phyloP scores from a whole-genome alignment of 2,329 filamentous ascomycete species.

The Penicillium sp. region DNA sequence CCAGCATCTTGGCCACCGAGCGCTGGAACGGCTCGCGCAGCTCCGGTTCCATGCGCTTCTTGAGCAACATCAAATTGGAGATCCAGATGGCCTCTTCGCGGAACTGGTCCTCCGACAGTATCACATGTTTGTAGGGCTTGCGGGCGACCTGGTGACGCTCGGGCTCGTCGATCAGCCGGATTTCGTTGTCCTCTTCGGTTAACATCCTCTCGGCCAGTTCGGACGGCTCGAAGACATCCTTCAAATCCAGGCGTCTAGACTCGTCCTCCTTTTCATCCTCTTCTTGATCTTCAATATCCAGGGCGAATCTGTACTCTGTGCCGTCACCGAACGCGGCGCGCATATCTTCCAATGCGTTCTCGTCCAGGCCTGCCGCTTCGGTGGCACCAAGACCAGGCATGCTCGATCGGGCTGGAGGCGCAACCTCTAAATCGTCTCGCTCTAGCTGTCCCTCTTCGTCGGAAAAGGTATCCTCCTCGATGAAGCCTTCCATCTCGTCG shows the following conservation, averaged over 20 bases:
- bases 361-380: conserved; percentile 80
- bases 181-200: conserved; percentile 90
- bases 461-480: conserved; percentile 89
- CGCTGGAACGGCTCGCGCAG: conserved; percentile 78
- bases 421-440: conserved; percentile 82
- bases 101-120: conserved; percentile 77
- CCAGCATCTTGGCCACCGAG: conserved; percentile 83
- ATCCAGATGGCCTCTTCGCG: conserved; percentile 92
- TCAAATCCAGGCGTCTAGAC: conserved; percentile 82
- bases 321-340: conserved; percentile 93
- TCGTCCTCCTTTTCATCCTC: conserved; percentile 71
- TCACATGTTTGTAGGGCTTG: conserved; percentile 77
- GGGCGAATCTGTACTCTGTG: conserved; percentile 90
- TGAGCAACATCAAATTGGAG: conserved; percentile 79
- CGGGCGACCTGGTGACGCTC: conserved; percentile 92
- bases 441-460: conserved; percentile 74
- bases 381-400: conserved; percentile 63
- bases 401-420: conserved; percentile 68
- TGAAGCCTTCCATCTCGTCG: conserved; percentile 91
- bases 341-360: conserved; percentile 92
- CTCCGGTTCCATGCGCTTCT: conserved; percentile 69
- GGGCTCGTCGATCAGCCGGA: conserved; percentile 82
- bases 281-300: conserved; percentile 81
- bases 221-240: conserved; percentile 96
- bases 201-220: conserved; percentile 91